Evolutionary conservation across 2,329 filamentous ascomycete genomes (phyloP), one percentile per base, ranked within the genome.

Genomic region (Colletotrichum zoysiae): DNA sequence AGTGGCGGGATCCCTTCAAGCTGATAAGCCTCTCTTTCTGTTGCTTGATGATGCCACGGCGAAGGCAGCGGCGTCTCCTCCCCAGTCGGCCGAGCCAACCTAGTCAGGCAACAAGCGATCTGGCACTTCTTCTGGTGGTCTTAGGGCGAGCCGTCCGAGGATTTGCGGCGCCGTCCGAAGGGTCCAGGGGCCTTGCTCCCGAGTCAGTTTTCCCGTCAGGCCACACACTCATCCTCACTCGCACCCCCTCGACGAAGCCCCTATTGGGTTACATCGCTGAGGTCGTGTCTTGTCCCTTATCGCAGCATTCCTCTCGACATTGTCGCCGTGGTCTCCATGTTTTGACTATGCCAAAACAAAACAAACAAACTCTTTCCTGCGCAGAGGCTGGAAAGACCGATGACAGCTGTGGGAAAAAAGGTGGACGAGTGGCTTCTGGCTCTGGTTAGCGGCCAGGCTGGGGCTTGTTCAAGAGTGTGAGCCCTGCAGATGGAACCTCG

Each of bases 401-500:
- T 57, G 66, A 60, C 48, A 72, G 59, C 46, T 70, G 60, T 64
- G 46, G 53, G 30, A 30, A 55, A 64, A 64, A 64, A 53, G 65
- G 65, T 63, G 65, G 50, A 63, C 65, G 59, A 64, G 64, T 61
- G 46, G 60, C 56, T 64, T 55, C 50, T 71, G 64, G 59, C 68
- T 60, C 67, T 68, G 61, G 42, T 65, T 56, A 68, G 60, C 66
- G 66, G 56, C 70, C 62, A 62, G 55, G 67, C 58, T 73, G 48
- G 62, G 65, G 74, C 65, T n/a, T 20, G 69, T 74, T 70, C 59
- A 68, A 46, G 46, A 66, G 73, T 67, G 62, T 56, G 61, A 62
- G 73, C 67, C 72, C 73, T 75, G 70, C 74, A 75, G 73, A 75
- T 73, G 51, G 69, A 71, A 67, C 74, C 73, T 70, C 70, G 67